Evolutionary conservation across 139 green algal species (phyloP), one percentile per base, ranked within the genome.

Genomic region (Micractinium conductrix): DNA sequence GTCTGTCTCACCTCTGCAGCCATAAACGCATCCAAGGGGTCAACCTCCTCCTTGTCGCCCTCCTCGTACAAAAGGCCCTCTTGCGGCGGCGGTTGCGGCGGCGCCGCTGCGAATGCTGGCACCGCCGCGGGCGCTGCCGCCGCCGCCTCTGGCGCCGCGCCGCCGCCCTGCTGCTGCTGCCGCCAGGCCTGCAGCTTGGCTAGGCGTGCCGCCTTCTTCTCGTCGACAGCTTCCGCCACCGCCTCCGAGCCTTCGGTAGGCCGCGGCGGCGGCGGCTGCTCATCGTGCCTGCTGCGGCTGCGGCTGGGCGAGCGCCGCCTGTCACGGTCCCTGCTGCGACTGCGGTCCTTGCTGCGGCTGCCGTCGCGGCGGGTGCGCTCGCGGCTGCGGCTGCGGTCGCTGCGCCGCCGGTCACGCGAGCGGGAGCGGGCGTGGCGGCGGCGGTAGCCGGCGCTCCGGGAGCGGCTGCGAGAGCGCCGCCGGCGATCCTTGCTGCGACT

Each of bases 1-100:
- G n/a, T n/a, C 35, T 38, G 22, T 5, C 76, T 70, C 28, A 96
- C 92, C 85, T 95, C 93, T 21, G 83, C 85, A 1, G 91, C 88
- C 95, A 98, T 97, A 87, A 98, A 97, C 0, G 95, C 95, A 53
- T 98, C 95, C 72, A 98, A 84, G 0, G 95, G 91, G 67, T 98
- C 95, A 55, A 89, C 91, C 50, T 97, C 93, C 37, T 95, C 92
- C 19, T 88, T 88, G 0, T 82, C 87, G 2, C 67, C 60, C 43
- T 58, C 86, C 74, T 48, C 38, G 55, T 82, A 43, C 24, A 42
- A 48, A 38, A 40, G 10, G 8, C 76, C 50, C 72, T 83, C 81
- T 42, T 21, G 33, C 68, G 53, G 58, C 50, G 78, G 74, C 40
- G 58, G 62, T 28, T 79, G n/a, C 38, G 53, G 74, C 22, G 60